Conservation (phyloP, 169 alveolate species). For the Plasmodium adleri region DNA sequence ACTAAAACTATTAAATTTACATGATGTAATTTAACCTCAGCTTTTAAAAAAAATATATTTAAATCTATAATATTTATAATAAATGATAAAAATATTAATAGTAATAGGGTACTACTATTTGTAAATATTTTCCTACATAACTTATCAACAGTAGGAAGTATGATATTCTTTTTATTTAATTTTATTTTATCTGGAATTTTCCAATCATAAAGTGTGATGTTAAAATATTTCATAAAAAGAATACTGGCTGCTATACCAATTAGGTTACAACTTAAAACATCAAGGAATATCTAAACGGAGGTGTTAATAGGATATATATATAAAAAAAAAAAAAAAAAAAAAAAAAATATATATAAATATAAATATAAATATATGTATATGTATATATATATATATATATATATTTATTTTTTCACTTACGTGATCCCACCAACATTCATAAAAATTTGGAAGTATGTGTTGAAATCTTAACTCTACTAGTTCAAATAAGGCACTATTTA, state of each 20-base stretch:
- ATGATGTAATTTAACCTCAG: conserved; percentile 15
- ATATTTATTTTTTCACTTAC: conserved; percentile 30
- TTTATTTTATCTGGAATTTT: conserved; percentile 1
- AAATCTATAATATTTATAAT: conserved; percentile 20
- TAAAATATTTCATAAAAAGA: conserved; percentile 30
- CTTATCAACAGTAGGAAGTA: conserved; percentile 46
- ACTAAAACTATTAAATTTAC: conserved; percentile 4
- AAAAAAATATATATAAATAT: too few relatives aligned
- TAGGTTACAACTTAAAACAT: conserved; percentile 38
- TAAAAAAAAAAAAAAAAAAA: too few relatives aligned
- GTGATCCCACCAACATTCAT: conserved; percentile 77
- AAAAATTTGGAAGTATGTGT: conserved; percentile 65
- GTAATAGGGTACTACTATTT: conserved; percentile 19
- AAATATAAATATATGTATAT: conserved; percentile 1
- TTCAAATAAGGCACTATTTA: conserved; percentile 44
- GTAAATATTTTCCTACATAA: conserved; percentile 25
- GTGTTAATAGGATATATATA: not conserved
- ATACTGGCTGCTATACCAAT: conserved; percentile 26
- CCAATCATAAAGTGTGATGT: conserved; percentile 31
- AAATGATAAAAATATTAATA: conserved; percentile 14
- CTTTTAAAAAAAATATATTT: conserved; percentile 56
- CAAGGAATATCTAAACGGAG: conserved; percentile 17
- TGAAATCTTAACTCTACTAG: conserved; percentile 49
- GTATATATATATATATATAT: not conserved
- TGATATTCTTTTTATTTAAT: conserved; percentile 47